Conservation (phyloP, 331 rosid species). For the Prunus yedoensis region DNA sequence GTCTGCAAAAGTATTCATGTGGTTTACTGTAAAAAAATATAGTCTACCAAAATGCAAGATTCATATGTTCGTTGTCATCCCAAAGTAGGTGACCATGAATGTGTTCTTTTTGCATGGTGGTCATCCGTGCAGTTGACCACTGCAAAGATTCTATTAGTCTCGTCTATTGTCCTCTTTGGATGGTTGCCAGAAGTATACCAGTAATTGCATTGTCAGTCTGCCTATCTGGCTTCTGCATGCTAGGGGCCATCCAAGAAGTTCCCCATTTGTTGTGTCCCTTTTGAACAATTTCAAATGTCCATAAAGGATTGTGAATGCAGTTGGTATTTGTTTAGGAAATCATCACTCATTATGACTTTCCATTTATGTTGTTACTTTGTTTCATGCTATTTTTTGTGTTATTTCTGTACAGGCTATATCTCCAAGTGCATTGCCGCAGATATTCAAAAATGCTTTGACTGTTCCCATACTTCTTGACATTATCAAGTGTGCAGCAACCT, state of each 20-base stretch:
- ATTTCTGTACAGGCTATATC: no score
- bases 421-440: slow-evolving; percentile 35
- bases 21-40: no score
- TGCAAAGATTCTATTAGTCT: no score
- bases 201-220: neutral
- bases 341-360: neutral
- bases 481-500: slow-evolving; percentile 70
- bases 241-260: slow-evolving; percentile 1
- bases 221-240: slow-evolving; percentile 3
- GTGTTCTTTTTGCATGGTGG: no score
- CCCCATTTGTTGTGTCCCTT: slow-evolving; percentile 1
- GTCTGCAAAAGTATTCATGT: no score
- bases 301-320: neutral
- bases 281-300: neutral
- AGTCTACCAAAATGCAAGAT: no score
- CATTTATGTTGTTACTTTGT: neutral
- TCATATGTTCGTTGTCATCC: no score
- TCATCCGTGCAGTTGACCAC: no score
- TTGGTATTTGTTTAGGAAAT: neutral
- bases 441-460: slow-evolving; percentile 82
- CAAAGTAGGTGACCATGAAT: no score
- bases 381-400: neutral
- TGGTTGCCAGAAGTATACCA: no score
- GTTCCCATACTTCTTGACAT: slow-evolving; percentile 68
- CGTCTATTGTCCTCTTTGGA: no score